phyloP scores from a whole-genome alignment of 208 protist genomes.

The Leishmania turanica region DNA sequence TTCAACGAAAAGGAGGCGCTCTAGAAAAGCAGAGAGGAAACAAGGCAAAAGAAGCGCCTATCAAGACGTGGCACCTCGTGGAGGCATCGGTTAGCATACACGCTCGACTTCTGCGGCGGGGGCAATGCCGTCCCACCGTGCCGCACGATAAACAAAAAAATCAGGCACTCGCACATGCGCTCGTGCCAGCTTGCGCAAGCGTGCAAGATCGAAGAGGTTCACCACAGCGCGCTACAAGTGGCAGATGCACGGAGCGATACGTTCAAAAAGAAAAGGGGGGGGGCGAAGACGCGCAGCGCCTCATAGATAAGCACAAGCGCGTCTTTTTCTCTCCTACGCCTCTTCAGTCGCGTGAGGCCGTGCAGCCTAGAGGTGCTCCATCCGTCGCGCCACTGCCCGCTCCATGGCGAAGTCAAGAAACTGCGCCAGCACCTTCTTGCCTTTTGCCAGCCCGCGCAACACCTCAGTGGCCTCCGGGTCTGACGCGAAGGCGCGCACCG shows the following conservation, averaged over 20 bases:
- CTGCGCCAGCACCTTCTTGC: constrained; percentile 22
- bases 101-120: neutral
- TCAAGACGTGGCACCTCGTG: neutral
- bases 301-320: neutral
- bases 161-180: neutral
- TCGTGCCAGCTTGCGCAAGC: neutral
- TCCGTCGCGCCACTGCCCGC: constrained; percentile 21
- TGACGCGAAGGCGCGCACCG: constrained; percentile 26
- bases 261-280: too few species aligned
- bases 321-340: neutral
- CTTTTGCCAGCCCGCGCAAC: constrained; percentile 26
- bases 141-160: neutral
- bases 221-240: neutral
- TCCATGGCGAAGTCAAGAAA: constrained; percentile 40
- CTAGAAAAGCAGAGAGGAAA: neutral
- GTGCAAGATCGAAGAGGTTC: neutral
- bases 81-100: neutral
- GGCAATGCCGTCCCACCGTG: neutral
- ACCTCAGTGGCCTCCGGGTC: constrained; percentile 30
- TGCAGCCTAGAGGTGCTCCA: constrained; percentile 4
- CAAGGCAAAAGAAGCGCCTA: neutral
- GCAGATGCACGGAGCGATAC: neutral
- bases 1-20: neutral
- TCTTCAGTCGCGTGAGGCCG: neutral
- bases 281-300: too few species aligned